These are phyloP conservation scores for Drechmeria coniospora DNA, from an alignment of 2,329 filamentous ascomycete species.

Conservation along the genomic window DNA sequence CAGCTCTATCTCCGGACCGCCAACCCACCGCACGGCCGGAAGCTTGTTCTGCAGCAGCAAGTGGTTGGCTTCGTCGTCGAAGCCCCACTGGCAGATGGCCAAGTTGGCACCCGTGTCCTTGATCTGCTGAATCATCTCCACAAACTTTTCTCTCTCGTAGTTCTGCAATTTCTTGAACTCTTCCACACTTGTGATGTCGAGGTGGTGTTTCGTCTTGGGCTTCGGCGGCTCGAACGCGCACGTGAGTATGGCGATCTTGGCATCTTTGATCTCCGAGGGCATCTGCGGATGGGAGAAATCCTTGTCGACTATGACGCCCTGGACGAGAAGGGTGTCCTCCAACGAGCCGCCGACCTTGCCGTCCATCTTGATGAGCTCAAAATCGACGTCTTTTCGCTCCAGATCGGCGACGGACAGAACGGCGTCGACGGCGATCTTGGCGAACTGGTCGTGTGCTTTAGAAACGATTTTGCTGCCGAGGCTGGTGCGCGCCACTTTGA, in stretches of 20 bases:
- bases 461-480: constrained; percentile 98
- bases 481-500: constrained; percentile 91
- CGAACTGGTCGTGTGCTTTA: constrained; percentile 96
- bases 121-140: constrained; percentile 97
- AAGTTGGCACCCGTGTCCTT: constrained; percentile 95
- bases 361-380: constrained; percentile 98
- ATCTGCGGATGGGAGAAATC: constrained; percentile 99
- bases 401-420: constrained; percentile 93
- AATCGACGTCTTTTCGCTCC: constrained; percentile 92
- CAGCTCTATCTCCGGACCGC: constrained; percentile 92
- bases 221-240: constrained; percentile 98
- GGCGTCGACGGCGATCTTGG: constrained; percentile 91
- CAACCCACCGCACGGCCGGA: constrained; percentile 93
- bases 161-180: constrained; percentile 96
- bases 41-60: constrained; percentile 89
- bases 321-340: constrained; percentile 86
- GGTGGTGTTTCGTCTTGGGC: constrained; percentile 98
- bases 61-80: constrained; percentile 98
- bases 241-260: constrained; percentile 93
- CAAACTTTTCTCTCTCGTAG: constrained; percentile 92
- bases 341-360: constrained; percentile 91
- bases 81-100: constrained; percentile 98
- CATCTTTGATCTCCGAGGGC: constrained; percentile 87
- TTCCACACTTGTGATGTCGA: constrained; percentile 91
- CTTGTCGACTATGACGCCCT: constrained; percentile 98